These are phyloP conservation scores for Curvularia hawaiiensis DNA, from an alignment of 2,329 filamentous ascomycete species.

Conservation along the genomic window DNA sequence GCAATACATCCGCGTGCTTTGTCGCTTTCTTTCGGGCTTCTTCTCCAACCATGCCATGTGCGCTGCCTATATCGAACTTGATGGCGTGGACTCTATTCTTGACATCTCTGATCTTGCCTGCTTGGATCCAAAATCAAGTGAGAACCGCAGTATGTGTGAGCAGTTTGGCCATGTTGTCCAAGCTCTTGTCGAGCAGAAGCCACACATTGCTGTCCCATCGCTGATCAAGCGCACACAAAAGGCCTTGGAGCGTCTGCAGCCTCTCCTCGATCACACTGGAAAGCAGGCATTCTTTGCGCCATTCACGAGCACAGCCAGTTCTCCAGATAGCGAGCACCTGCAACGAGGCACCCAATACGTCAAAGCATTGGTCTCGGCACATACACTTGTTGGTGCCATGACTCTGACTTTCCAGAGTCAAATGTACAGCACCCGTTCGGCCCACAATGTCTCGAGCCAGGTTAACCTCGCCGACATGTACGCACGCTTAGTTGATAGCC, in stretches of 20 bases:
- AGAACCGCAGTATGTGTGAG: constrained; percentile 63
- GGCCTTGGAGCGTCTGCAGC: constrained; percentile 69
- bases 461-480: constrained; percentile 89
- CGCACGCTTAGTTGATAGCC: constrained; percentile 69
- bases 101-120: constrained; percentile 84
- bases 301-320: constrained; percentile 52
- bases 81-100: constrained; percentile 81
- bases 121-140: constrained; percentile 74
- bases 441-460: constrained; percentile 68
- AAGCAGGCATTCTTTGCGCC: constrained; percentile 71
- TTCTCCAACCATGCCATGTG: constrained; percentile 76
- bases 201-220: constrained; percentile 80
- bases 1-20: constrained; percentile 75
- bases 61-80: constrained; percentile 73
- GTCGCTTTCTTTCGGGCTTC: constrained; percentile 79
- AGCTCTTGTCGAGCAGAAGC: constrained; percentile 78
- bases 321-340: constrained; percentile 44
- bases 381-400: constrained; percentile 76
- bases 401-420: constrained; percentile 72
- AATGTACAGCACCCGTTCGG: constrained; percentile 67
- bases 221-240: constrained; percentile 75
- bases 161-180: constrained; percentile 76
- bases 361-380: constrained; percentile 77
- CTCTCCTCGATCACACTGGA: constrained; percentile 63
- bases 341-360: constrained; percentile 74